These are phyloP conservation scores for Aspergillus fischeri DNA, from an alignment of 2,329 filamentous ascomycete species.

Conservation along the genomic window DNA sequence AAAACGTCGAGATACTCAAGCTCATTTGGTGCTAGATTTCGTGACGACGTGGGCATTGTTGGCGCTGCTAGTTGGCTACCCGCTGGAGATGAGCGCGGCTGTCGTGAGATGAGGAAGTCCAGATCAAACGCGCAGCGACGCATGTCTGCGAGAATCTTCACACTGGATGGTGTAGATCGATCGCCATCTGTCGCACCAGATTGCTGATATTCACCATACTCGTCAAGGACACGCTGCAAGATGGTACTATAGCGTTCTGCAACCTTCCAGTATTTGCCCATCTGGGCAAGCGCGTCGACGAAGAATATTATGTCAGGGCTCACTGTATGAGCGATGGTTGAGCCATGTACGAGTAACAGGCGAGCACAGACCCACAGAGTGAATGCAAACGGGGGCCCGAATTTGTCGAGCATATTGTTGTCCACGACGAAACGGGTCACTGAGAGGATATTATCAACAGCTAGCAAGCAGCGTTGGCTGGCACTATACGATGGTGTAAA, in stretches of 20 bases:
- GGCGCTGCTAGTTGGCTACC: slow-evolving; percentile 27
- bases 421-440: slow-evolving; percentile 74
- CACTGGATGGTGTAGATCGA: slow-evolving; percentile 72
- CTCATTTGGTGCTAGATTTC: slow-evolving; percentile 71
- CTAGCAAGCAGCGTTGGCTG: slow-evolving; percentile 74
- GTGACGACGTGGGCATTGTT: slow-evolving; percentile 46
- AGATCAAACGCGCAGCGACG: slow-evolving; percentile 83
- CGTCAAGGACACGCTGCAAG: slow-evolving; percentile 77
- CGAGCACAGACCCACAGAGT: slow-evolving; percentile 88
- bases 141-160: slow-evolving; percentile 89
- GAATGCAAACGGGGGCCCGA: slow-evolving; percentile 88
- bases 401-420: slow-evolving; percentile 69
- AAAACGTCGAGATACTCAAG: slow-evolving; percentile 90
- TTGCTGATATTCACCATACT: slow-evolving; percentile 74
- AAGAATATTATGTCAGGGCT: slow-evolving; percentile 76
- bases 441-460: slow-evolving; percentile 76
- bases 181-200: slow-evolving; percentile 58
- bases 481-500: slow-evolving; percentile 87
- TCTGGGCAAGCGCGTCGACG: slow-evolving; percentile 73
- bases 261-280: slow-evolving; percentile 82
- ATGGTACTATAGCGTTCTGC: slow-evolving; percentile 76
- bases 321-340: slow-evolving; percentile 79
- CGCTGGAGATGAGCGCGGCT: slow-evolving; percentile 52
- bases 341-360: slow-evolving; percentile 81
- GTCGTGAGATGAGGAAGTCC: slow-evolving; percentile 81